phyloP scores from a whole-genome alignment of 306 rosid species.

The Biancaea sappan region DNA sequence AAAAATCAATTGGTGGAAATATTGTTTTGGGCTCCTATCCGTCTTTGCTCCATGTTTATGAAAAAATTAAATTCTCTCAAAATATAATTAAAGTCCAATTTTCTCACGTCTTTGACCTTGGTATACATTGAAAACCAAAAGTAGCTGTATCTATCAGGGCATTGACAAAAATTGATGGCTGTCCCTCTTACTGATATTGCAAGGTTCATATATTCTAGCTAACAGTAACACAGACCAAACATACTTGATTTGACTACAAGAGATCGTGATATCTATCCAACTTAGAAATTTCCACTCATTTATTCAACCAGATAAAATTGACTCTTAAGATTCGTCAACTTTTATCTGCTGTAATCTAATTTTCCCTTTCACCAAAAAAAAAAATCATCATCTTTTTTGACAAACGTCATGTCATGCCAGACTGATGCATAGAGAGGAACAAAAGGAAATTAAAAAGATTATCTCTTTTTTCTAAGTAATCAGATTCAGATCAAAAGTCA shows the following conservation, averaged over 20 bases:
- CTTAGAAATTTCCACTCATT: not conserved
- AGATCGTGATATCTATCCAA: constrained; percentile 3
- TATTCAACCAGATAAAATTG: constrained; percentile 3
- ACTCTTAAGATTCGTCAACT: too few relatives aligned
- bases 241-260: constrained; percentile 33
- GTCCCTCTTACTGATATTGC: constrained; percentile 4
- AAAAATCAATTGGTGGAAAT: not conserved
- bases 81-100: not conserved
- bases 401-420: constrained; percentile 1
- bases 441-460: too few relatives aligned
- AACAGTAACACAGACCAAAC: constrained; percentile 26
- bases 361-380: not conserved
- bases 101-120: constrained; percentile 14
- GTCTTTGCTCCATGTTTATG: not conserved
- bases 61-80: not conserved
- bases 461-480: not conserved
- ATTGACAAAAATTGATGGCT: constrained; percentile 21
- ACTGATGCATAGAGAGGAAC: too few relatives aligned
- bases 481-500: not conserved
- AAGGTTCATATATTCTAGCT: constrained; percentile 15
- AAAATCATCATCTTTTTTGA: not conserved
- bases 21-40: constrained; percentile 17
- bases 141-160: constrained; percentile 17
- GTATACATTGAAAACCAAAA: constrained; percentile 8
- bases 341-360: too few relatives aligned